These are phyloP conservation scores for Aspergillus fumigatus DNA, from an alignment of 2,329 filamentous ascomycete species.

Conservation along the genomic window DNA sequence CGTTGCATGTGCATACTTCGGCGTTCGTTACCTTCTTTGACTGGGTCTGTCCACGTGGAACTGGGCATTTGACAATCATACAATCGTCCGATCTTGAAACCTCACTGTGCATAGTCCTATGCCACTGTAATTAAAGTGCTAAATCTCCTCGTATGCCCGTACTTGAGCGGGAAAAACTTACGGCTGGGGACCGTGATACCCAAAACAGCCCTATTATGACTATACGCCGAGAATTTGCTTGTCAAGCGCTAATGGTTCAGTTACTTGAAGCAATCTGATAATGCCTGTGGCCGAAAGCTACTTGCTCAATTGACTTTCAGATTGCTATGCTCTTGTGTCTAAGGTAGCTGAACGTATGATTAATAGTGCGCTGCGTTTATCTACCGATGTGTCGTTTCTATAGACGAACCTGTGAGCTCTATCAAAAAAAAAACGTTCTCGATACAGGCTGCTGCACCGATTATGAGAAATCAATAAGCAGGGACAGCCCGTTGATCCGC, in stretches of 20 bases:
- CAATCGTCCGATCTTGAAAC: background rate
- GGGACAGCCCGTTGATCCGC: too few relatives aligned
- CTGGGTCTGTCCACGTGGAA: background rate
- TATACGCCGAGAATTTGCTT: background rate
- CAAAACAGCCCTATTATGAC: background rate
- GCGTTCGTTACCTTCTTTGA: background rate
- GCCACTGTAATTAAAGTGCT: too few relatives aligned
- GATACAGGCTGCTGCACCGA: too few relatives aligned
- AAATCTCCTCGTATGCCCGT: too few relatives aligned
- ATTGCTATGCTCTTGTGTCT: too few relatives aligned
- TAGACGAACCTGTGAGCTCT: too few relatives aligned
- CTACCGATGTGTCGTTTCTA: too few relatives aligned
- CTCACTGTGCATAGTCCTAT: too few relatives aligned
- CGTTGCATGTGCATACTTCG: slow-evolving; percentile 1
- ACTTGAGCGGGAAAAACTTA: background rate
- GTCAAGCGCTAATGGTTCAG: background rate
- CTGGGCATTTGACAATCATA: background rate
- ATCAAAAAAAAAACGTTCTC: too few relatives aligned
- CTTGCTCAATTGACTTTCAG: too few relatives aligned
- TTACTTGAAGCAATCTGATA: background rate
- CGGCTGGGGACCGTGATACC: background rate
- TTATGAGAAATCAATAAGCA: too few relatives aligned
- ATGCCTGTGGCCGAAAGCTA: background rate
- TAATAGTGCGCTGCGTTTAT: too few relatives aligned
- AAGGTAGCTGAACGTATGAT: background rate